Evolutionary conservation across 805 yeast genomes (phyloP).

Genomic region (Sugiyamaella lignohabitans): DNA sequence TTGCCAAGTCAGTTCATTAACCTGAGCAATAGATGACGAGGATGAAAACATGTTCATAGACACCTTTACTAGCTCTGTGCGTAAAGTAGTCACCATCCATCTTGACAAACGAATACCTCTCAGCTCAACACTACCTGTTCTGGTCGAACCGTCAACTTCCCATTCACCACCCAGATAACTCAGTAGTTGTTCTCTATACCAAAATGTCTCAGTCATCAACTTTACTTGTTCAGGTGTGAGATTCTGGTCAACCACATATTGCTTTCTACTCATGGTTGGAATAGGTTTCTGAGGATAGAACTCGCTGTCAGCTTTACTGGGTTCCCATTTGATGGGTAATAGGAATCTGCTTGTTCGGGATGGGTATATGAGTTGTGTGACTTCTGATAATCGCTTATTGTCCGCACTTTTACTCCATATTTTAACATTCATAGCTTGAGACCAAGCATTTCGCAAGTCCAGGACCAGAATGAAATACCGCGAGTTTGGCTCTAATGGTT

Average conservation of each 20-base stretch:
- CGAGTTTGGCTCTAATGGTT: constrained; percentile 2
- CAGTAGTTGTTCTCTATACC: constrained; percentile 71
- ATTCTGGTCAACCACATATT: constrained; percentile 49
- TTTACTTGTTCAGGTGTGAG: constrained; percentile 49
- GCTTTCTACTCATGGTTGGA: constrained; percentile 66
- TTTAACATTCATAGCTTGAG: constrained; percentile 37
- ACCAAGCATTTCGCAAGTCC: constrained; percentile 81
- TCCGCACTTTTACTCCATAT: constrained; percentile 17
- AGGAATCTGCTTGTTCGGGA: constrained; percentile 52
- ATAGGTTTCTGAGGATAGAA: constrained; percentile 39
- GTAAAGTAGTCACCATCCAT: constrained; percentile 51
- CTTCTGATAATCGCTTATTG: constrained; percentile 5
- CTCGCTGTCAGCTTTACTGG: constrained; percentile 37
- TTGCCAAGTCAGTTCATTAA: constrained; percentile 10
- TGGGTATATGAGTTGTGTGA: constrained; percentile 34
- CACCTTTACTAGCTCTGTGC: constrained; percentile 25
- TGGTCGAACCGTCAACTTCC: constrained; percentile 33
- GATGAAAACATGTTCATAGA: constrained; percentile 24
- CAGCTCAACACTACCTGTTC: constrained; percentile 57
- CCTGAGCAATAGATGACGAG: constrained; percentile 12
- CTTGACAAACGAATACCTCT: constrained; percentile 58
- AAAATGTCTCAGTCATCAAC: constrained; percentile 59
- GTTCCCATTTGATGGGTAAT: constrained; percentile 61
- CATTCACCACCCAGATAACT: constrained; percentile 59
- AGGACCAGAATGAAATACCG: constrained; percentile 60